Evolutionary conservation across 2,329 filamentous ascomycete genomes (phyloP).

Genomic region (Talaromyces verruculosus): DNA sequence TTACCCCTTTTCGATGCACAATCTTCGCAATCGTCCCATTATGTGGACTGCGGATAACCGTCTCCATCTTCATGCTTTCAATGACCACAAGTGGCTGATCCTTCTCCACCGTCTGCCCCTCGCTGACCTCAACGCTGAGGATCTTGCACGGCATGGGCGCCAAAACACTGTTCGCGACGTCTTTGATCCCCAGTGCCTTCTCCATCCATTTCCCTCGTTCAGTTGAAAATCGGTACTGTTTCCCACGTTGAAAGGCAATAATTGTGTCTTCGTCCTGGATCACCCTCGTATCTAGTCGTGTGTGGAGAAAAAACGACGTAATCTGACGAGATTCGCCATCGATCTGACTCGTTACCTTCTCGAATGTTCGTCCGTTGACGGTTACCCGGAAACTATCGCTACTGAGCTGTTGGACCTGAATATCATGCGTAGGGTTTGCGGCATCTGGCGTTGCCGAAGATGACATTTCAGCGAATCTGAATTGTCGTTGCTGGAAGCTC

Average conservation of each 20-base stretch:
- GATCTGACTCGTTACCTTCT: constrained; percentile 51
- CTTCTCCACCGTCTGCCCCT: constrained; percentile 79
- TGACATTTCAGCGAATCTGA: constrained; percentile 54
- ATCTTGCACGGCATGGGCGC: constrained; percentile 99
- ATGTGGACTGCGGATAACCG: constrained; percentile 74
- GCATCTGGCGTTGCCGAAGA: constrained; percentile 46
- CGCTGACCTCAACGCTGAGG: constrained; percentile 79
- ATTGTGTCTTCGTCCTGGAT: constrained; percentile 56
- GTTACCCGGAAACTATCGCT: constrained; percentile 52
- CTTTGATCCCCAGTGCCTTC: constrained; percentile 80
- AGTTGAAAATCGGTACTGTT: constrained; percentile 57
- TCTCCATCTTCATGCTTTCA: constrained; percentile 90
- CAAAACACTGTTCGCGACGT: constrained; percentile 75
- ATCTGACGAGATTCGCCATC: constrained; percentile 50
- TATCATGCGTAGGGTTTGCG: constrained; percentile 37
- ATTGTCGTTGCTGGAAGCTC: constrained; percentile 62
- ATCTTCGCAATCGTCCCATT: constrained; percentile 69
- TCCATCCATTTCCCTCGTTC: constrained; percentile 74
- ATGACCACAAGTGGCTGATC: constrained; percentile 87
- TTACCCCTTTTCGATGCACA: constrained; percentile 72
- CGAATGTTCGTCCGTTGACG: constrained; percentile 40
- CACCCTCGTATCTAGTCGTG: constrained; percentile 76
- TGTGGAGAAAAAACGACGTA: constrained; percentile 76
- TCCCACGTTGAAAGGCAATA: constrained; percentile 72
- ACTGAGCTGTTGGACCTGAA: constrained; percentile 54